These are phyloP conservation scores for Pseudocercospora eumusae DNA, from an alignment of 2,329 filamentous ascomycete genomes.

Conservation along the genomic window DNA sequence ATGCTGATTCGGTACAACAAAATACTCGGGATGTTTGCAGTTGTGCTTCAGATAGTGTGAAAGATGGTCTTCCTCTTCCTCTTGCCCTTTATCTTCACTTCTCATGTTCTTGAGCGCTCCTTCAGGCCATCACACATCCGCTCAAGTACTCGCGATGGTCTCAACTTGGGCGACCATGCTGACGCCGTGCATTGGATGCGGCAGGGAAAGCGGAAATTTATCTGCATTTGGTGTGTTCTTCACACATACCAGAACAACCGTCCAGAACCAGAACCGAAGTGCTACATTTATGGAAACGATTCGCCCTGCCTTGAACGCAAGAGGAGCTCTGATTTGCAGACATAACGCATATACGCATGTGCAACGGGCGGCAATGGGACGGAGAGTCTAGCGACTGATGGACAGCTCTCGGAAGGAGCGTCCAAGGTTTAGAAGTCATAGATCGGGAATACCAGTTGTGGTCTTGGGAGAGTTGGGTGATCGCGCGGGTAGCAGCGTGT, in stretches of 20 bases:
- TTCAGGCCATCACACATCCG: not conserved
- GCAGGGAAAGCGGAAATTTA: not conserved
- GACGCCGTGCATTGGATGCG: not conserved
- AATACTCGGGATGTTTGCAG: too few relatives aligned
- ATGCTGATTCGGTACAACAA: too few relatives aligned
- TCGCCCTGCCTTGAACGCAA: not conserved
- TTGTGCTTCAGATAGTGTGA: not conserved
- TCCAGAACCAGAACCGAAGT: not conserved
- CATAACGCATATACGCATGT: too few relatives aligned
- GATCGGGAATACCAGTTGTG: not conserved
- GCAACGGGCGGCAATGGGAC: not conserved
- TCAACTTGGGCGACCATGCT: not conserved
- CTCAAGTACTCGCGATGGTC: not conserved
- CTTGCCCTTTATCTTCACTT: not conserved
- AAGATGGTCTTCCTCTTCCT: not conserved
- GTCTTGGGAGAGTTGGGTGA: not conserved
- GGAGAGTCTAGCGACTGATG: not conserved
- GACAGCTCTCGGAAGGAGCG: not conserved
- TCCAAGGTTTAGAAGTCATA: not conserved
- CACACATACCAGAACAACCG: not conserved
- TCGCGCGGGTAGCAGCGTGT: not conserved
- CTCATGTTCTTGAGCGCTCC: not conserved
- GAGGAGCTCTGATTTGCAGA: not conserved
- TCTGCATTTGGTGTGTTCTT: not conserved
- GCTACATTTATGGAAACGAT: not conserved